Base-by-base conservation (phyloP, 371 early-diverging fungal species). In the Entomophthora muscae region DNA sequence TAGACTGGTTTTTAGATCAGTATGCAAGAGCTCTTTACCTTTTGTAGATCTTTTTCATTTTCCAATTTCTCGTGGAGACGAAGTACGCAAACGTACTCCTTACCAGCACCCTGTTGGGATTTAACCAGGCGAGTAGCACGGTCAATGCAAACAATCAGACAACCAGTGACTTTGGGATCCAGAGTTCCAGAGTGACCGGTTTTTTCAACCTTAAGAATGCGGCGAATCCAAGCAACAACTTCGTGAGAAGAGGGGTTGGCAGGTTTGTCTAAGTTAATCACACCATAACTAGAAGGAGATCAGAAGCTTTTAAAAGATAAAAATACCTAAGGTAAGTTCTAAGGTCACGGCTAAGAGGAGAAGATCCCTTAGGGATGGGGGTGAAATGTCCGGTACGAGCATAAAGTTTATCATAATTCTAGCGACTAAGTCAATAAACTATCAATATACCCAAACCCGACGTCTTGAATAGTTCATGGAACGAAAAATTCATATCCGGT, bases 241-340 rank as follows among this genome's bases (percentile, higher is more conserved):
- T 99, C 99, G 82, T 99, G 99, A 52, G 98, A 98, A 52, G 97
- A 96, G 61, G 99, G 99, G 81, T 98, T 98, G 58, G 97, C 86
- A 61, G 99, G 98, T 84, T 99, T 98, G 77, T 95, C 93, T 65
- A 71, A 67, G 78, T 98, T 96, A 74, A 99, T 95, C 61, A 96
- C 88, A 72, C 99, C 99, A 80, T 98, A 97, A 70, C 88, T 68
- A 56, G 10, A 32, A 51, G 57, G 52, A 56, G 17, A 27, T 5
- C 32, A 52, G 30, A 27, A 52, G 24, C 26, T 58, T 32, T 30
- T 32, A 24, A 32, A 59, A 22, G n/a, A n/a, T n/a, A n/a, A n/a
- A 17, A 0, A 29, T 58, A 83, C 78, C 85, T 82, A 71, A 97
- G 78, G 70, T 97, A 98, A 66, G 93, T 89, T 51, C 83, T 71